Evolutionary conservation across 352 stramenopile genomes (phyloP).

Genomic region (Phytophthora cryptogea): DNA sequence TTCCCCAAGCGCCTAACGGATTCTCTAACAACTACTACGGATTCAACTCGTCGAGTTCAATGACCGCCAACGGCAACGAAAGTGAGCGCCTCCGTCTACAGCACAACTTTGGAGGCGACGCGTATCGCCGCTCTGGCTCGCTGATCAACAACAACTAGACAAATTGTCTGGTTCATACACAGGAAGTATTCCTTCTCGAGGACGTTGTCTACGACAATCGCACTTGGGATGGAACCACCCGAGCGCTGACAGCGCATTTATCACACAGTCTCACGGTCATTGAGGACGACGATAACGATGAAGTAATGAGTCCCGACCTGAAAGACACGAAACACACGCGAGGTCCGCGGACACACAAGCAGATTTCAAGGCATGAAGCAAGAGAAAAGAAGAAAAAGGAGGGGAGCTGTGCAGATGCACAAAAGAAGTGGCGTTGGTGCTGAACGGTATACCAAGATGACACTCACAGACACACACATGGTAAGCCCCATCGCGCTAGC

Average conservation of each 20-base stretch:
- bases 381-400: conserved; percentile 27
- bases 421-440: conserved; percentile 8
- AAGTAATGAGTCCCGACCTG: conserved; percentile 19
- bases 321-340: conserved; percentile 27
- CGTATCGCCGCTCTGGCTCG: conserved; percentile 48
- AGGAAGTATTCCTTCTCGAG: not conserved
- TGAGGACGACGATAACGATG: conserved; percentile 13
- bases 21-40: conserved; percentile 46
- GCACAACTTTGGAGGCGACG: conserved; percentile 38
- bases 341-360: conserved; percentile 18
- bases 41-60: conserved; percentile 29
- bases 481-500: conserved; percentile 16
- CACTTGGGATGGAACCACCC: not conserved
- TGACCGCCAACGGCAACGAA: conserved; percentile 33
- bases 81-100: conserved; percentile 33
- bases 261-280: conserved; percentile 21
- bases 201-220: not conserved
- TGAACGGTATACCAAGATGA: conserved; percentile 19
- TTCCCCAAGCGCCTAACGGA: conserved; percentile 36
- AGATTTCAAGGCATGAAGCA: conserved; percentile 21
- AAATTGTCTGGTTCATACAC: not conserved
- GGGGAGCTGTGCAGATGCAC: conserved; percentile 14
- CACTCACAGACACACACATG: conserved; percentile 36
- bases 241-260: conserved; percentile 18
- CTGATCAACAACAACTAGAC: conserved; percentile 57